Conservation (phyloP, 352 stramenopile genomes). For the Globisporangium viniferum region DNA sequence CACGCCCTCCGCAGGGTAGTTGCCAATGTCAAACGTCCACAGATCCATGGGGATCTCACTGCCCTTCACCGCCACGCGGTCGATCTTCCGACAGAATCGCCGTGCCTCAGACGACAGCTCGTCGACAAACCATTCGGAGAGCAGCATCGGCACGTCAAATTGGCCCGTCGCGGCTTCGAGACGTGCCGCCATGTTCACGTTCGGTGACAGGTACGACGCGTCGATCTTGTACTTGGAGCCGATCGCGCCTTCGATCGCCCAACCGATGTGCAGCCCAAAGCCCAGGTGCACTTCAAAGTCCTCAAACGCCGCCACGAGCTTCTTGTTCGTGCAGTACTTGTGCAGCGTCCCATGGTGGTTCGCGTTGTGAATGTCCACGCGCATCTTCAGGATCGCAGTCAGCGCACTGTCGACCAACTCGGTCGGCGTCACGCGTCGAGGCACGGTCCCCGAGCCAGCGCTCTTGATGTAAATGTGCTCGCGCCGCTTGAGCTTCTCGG, state of each 20-base stretch:
- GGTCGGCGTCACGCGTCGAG: slow-evolving; percentile 52
- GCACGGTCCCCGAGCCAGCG: slow-evolving; percentile 32
- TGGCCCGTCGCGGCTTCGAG: slow-evolving; percentile 95
- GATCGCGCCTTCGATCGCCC: slow-evolving; percentile 98
- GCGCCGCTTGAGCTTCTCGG: slow-evolving; percentile 56
- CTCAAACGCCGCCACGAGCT: slow-evolving; percentile 80
- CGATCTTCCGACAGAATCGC: slow-evolving; percentile 90
- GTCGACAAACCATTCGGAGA: slow-evolving; percentile 95
- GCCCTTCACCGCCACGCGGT: slow-evolving; percentile 96
- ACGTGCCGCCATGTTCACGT: slow-evolving; percentile 97
- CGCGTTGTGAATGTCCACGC: slow-evolving; percentile 93
- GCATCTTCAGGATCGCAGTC: slow-evolving; percentile 96
- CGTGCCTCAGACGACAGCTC: slow-evolving; percentile 87
- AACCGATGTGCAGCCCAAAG: slow-evolving; percentile 97
- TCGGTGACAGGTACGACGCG: slow-evolving; percentile 96
- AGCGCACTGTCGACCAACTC: slow-evolving; percentile 94
- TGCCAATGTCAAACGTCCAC: slow-evolving; percentile 93
- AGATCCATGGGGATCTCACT: slow-evolving; percentile 93
- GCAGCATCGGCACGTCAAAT: slow-evolving; percentile 93
- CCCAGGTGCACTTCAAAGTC: slow-evolving; percentile 93
- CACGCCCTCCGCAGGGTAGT: slow-evolving; percentile 64
- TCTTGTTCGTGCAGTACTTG: slow-evolving; percentile 83
- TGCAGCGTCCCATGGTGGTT: slow-evolving; percentile 81
- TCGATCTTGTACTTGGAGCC: slow-evolving; percentile 98
- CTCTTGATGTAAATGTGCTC: slow-evolving; percentile 74